Evolutionary conservation across 2,329 filamentous ascomycete species (phyloP).

Genomic region (Magnaporthiopsis rhizophila): DNA sequence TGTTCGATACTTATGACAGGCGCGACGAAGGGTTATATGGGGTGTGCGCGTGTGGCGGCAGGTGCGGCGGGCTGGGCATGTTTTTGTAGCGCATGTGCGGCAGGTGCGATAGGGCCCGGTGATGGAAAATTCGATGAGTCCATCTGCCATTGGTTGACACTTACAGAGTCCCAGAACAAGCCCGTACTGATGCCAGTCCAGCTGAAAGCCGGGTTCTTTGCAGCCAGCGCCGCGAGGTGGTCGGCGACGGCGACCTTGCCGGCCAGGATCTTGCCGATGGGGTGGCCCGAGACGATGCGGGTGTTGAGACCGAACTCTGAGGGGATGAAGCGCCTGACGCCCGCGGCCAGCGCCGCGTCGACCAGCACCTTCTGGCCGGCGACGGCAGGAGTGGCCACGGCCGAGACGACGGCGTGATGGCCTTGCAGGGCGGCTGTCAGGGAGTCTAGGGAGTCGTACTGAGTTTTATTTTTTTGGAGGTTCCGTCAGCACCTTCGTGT

Average conservation of each 20-base stretch:
- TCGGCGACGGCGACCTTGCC: slow-evolving; percentile 8
- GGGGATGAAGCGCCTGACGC: slow-evolving; percentile 17
- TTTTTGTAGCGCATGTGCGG: no score
- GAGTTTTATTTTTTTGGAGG: no score
- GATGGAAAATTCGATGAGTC: no score
- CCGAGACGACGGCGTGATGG: slow-evolving; percentile 42
- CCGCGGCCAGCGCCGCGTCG: slow-evolving; percentile 15
- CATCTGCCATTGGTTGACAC: no score
- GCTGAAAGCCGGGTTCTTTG: slow-evolving; percentile 13
- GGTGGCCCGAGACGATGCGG: slow-evolving; percentile 22
- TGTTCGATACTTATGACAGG: background rate
- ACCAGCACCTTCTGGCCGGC: slow-evolving; percentile 14
- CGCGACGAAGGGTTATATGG: background rate
- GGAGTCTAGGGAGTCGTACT: slow-evolving; percentile 31
- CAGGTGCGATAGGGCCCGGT: no score
- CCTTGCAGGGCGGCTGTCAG: slow-evolving; percentile 34
- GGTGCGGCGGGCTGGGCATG: no score
- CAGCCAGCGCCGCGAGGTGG: slow-evolving; percentile 3
- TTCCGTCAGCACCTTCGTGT: no score
- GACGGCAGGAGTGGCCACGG: slow-evolving; percentile 34
- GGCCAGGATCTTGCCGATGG: slow-evolving; percentile 7
- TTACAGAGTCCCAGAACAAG: slow-evolving; percentile 21
- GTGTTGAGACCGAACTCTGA: slow-evolving; percentile 18
- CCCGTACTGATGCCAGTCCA: slow-evolving; percentile 22
- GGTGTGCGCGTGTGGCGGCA: no score